A percentile compares a stretch with the other conserved stretches of the same genome.
Conservation (phyloP, 768 basidiomycete species). For the Pleurotus salmoneostramineus region DNA sequence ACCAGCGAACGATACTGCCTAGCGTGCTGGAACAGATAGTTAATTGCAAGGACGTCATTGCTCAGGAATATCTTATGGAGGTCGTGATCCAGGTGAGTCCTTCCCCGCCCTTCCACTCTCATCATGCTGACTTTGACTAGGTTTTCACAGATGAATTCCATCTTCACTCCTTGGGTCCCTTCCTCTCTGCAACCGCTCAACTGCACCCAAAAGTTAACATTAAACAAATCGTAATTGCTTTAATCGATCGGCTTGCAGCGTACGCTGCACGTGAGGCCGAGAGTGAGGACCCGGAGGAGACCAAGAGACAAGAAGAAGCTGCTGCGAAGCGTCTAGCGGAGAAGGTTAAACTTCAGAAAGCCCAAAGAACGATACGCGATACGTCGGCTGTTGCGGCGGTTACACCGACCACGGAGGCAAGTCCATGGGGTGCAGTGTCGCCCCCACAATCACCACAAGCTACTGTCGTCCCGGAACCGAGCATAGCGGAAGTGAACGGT, state of each 20-base stretch:
- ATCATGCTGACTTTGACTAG: constrained; percentile 38
- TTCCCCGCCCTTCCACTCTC: neutral
- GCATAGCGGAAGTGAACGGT: constrained; percentile 14
- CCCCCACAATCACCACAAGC: constrained; percentile 29
- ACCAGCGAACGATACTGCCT: constrained; percentile 81
- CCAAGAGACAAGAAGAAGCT: constrained; percentile 89
- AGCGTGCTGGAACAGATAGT: constrained; percentile 96
- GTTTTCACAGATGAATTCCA: constrained; percentile 99
- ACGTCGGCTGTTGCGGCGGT: constrained; percentile 23
- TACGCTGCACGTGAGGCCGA: constrained; percentile 98
- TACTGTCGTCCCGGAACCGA: constrained; percentile 19
- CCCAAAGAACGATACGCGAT: constrained; percentile 49
- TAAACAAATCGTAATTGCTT: constrained; percentile 95
- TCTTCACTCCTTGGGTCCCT: constrained; percentile 90
- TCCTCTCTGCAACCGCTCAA: constrained; percentile 93
- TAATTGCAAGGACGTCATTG: constrained; percentile 97
- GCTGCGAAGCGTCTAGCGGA: constrained; percentile 86
- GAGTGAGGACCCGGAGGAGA: constrained; percentile 93
- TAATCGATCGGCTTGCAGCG: constrained; percentile 93
- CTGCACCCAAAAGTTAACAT: constrained; percentile 98
- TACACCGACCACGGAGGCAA: constrained; percentile 35
- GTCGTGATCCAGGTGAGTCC: constrained; percentile 90
- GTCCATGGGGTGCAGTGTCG: constrained; percentile 38
- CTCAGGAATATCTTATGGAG: constrained; percentile 99
- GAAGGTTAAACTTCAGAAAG: constrained; percentile 74